These are phyloP conservation scores for Huntiella savannae DNA, from an alignment of 2,329 filamentous ascomycete species.

Conservation along the genomic window DNA sequence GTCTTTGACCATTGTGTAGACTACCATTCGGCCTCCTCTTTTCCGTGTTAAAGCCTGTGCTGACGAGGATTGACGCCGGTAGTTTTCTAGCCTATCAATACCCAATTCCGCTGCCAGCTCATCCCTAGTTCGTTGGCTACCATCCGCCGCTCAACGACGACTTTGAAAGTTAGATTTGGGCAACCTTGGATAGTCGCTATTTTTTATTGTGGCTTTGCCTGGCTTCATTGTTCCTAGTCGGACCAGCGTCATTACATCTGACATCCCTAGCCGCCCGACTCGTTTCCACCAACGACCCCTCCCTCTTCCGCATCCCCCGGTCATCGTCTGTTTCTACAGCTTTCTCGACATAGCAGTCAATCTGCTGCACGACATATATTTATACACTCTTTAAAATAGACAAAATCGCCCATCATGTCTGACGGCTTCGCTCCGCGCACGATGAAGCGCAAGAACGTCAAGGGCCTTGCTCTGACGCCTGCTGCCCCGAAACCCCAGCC, in stretches of 20 bases:
- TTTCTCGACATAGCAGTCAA: not conserved
- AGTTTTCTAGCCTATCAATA: no score
- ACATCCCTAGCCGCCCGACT: not conserved
- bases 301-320: not conserved
- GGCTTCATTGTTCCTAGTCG: not conserved
- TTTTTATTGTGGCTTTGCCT: no score
- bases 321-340: not conserved
- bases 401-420: conserved; percentile 28
- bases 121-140: no score
- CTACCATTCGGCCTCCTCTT: no score
- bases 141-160: no score
- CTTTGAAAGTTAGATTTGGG: no score
- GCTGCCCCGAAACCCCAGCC: conserved; percentile 52
- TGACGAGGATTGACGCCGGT: no score
- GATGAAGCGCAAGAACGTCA: conserved; percentile 98
- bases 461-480: conserved; percentile 75
- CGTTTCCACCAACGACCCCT: not conserved
- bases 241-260: not conserved
- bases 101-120: no score
- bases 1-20: no score
- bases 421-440: conserved; percentile 50
- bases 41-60: no score
- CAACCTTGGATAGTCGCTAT: no score
- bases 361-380: no score
- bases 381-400: not conserved